A percentile compares a stretch with the other conserved stretches of the same genome.
Conservation (phyloP, 164 flowering plant species). For the Dillenia turbinata region DNA sequence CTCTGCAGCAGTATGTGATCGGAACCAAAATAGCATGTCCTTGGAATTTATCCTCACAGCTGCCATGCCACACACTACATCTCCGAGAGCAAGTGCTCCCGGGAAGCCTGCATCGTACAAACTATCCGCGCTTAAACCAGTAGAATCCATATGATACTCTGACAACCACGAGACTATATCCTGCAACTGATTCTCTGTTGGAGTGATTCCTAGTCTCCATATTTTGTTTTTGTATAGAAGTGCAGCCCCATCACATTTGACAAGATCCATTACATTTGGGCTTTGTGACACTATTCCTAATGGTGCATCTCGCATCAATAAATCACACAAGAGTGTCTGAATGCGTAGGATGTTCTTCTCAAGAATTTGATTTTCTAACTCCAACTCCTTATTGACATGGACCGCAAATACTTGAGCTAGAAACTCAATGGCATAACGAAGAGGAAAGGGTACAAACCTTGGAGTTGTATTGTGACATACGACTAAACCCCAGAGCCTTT, state of each 20-base stretch:
- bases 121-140: constrained; percentile 93
- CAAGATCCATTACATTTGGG: constrained; percentile 91
- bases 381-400: constrained; percentile 84
- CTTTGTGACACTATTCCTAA: constrained; percentile 80
- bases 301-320: constrained; percentile 91
- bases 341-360: constrained; percentile 89
- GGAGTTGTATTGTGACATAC: constrained; percentile 90
- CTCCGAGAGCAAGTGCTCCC: constrained; percentile 69
- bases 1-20: constrained; percentile 81
- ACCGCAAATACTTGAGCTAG: constrained; percentile 93
- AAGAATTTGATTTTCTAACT: constrained; percentile 68
- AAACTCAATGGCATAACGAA: constrained; percentile 94
- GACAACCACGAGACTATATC: constrained; percentile 68
- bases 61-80: constrained; percentile 90
- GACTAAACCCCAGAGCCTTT: constrained; percentile 95
- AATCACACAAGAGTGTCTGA: constrained; percentile 90
- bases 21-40: constrained; percentile 91
- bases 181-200: constrained; percentile 56
- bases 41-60: constrained; percentile 71
- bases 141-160: constrained; percentile 78
- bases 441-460: constrained; percentile 95
- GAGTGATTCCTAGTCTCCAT: constrained; percentile 63
- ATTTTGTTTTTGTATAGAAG: constrained; percentile 63
- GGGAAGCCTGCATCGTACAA: constrained; percentile 85
- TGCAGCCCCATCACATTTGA: constrained; percentile 93